A percentile compares a stretch with the other conserved stretches of the same genome.
phyloP scores from a whole-genome alignment of 2,329 filamentous ascomycete genomes.

The Pseudopyrenochaeta lycopersici region DNA sequence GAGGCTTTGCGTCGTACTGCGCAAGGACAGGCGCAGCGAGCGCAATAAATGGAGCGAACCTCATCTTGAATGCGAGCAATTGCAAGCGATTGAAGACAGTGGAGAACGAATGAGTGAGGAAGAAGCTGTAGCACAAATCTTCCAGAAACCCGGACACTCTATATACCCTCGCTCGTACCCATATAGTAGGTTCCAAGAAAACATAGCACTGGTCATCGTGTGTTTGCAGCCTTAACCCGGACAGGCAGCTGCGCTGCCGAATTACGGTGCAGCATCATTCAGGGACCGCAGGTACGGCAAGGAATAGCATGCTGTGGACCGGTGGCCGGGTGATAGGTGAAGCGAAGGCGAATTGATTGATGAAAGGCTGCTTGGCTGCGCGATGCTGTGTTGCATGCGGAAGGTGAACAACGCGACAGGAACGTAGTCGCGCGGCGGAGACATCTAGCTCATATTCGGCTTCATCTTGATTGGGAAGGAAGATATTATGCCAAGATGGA shows the following conservation, averaged over 20 bases:
- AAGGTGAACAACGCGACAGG: slow-evolving; percentile 30
- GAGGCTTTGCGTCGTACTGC: slow-evolving; percentile 19
- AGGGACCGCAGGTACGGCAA: slow-evolving; percentile 19
- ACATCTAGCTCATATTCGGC: slow-evolving; percentile 18
- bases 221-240: slow-evolving; percentile 19
- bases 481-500: slow-evolving; percentile 23
- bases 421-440: slow-evolving; percentile 22
- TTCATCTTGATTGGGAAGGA: slow-evolving; percentile 36
- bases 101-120: slow-evolving; percentile 6
- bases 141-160: slow-evolving; percentile 7
- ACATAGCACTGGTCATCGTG: slow-evolving; percentile 2
- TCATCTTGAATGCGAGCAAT: slow-evolving; percentile 31
- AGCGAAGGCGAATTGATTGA: slow-evolving; percentile 18
- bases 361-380: slow-evolving; percentile 29
- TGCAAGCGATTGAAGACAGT: background rate
- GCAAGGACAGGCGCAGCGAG: slow-evolving; percentile 30
- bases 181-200: slow-evolving; percentile 9
- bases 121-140: slow-evolving; percentile 11
- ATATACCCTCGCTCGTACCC: slow-evolving; percentile 28
- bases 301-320: slow-evolving; percentile 13
- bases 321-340: slow-evolving; percentile 20
- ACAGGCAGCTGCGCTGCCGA: slow-evolving; percentile 32
- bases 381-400: slow-evolving; percentile 28
- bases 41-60: slow-evolving; percentile 36
- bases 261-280: slow-evolving; percentile 11